Evolutionary conservation across 2,329 filamentous ascomycete genomes (phyloP).

Genomic region (Penicillium freii): DNA sequence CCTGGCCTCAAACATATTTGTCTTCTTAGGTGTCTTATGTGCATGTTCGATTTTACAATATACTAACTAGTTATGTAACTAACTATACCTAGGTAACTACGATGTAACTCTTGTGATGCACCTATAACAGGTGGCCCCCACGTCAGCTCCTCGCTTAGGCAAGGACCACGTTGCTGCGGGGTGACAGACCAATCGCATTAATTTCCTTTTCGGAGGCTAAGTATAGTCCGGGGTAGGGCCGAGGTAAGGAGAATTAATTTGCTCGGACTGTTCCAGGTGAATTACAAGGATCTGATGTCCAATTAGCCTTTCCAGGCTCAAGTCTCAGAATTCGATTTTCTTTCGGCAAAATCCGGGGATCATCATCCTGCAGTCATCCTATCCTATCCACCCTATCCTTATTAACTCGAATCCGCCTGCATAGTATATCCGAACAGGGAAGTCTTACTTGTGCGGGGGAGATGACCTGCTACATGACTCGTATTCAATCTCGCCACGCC

Average conservation of each 20-base stretch:
- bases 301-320: background rate
- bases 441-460: background rate
- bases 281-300: background rate
- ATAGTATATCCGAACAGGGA: background rate
- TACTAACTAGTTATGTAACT: too few relatives aligned
- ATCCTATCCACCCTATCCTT: background rate
- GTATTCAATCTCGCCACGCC: background rate
- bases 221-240: background rate
- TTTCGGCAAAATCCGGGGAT: background rate
- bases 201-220: background rate
- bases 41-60: background rate
- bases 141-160: slow-evolving; percentile 43
- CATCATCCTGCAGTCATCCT: slow-evolving; percentile 1
- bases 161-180: slow-evolving; percentile 30
- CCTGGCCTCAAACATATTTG: background rate
- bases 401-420: background rate
- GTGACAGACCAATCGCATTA: background rate
- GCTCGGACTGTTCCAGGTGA: background rate
- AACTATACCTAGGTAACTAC: too few relatives aligned
- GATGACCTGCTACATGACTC: background rate
- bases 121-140: background rate
- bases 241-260: background rate
- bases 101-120: background rate
- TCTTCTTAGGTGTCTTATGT: background rate
- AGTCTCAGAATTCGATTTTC: background rate